Base-by-base conservation (phyloP, 129 eudicot genomes). In the Scalesia atractyloides region DNA sequence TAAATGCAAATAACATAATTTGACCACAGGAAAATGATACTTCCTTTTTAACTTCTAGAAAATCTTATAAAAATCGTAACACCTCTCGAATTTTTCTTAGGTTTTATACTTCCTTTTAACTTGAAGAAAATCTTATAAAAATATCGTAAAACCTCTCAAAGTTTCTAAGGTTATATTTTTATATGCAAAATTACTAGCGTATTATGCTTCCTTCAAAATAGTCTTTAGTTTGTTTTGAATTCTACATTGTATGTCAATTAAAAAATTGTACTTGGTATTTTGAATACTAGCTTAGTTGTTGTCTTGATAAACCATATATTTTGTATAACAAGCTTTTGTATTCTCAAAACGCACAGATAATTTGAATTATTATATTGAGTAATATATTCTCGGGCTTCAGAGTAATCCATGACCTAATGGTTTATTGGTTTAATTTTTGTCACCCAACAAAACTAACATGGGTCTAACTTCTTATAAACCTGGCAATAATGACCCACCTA, bases 21-120 rank as follows among this genome's bases (percentile, higher is more conserved):
- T 11, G 30, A 2, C 60, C 24, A 18, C 9, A 53, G 30, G 36
- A 22, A 68, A n/a, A 33, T 15, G 24, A 49, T 5, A 26, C 44
- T 11, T 36, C 24, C 9, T 24, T 24, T 48, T 48, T 66, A 66
- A 24, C 51, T 65, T 65, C 70, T 44, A 44, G 37, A 66, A 39
- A 9, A 11, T 18, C 54, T 24, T 44, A 44, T 19, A 10, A 66
- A 22, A 43, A 66, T 66, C 9, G 13, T 66, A 43, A 44, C 51
- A 44, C 51, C n/a, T n/a, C n/a, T n/a, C n/a, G n/a, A n/a, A n/a
- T n/a, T n/a, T n/a, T n/a, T n/a, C n/a, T n/a, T n/a, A n/a, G n/a
- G n/a, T n/a, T n/a, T n/a, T n/a, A 49, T 5, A 26, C 44, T 11
- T 36, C 24, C 9, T n/a, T 24, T 48, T 48, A 66, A 24, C 51